A percentile compares a stretch with the other conserved stretches of the same genome.
These are phyloP conservation scores for Coniferiporia sulphurascens DNA, from an alignment of 1,284 basidiomycete genomes.

Conservation along the genomic window DNA sequence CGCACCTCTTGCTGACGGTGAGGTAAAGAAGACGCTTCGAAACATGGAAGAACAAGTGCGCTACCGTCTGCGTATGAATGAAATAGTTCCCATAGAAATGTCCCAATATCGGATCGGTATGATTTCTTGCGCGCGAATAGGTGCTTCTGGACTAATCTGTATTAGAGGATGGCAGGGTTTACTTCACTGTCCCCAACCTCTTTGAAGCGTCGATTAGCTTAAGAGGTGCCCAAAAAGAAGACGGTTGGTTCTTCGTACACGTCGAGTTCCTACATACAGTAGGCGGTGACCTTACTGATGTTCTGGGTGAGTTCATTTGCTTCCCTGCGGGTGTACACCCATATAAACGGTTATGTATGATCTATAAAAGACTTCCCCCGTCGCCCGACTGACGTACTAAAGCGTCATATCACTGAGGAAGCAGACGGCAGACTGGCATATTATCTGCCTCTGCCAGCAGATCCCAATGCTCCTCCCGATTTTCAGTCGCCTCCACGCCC, in stretches of 20 bases:
- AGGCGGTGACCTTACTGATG: constrained; percentile 64
- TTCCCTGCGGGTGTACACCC: neutral
- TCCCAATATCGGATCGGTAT: constrained; percentile 63
- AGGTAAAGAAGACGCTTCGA: constrained; percentile 59
- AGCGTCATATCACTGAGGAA: constrained; percentile 66
- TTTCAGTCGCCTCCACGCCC: constrained; percentile 44
- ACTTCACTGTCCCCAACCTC: constrained; percentile 68
- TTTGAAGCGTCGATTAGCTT: constrained; percentile 76
- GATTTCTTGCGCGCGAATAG: constrained; percentile 20
- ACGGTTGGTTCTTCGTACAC: constrained; percentile 80
- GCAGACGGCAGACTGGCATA: constrained; percentile 60
- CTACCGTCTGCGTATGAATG: constrained; percentile 68
- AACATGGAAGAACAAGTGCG: constrained; percentile 76
- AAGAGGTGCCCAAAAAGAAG: constrained; percentile 56
- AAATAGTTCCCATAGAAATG: constrained; percentile 76
- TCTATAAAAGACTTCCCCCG: constrained; percentile 58
- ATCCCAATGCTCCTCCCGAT: constrained; percentile 37
- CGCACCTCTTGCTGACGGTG: constrained; percentile 61
- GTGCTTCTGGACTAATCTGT: constrained; percentile 17
- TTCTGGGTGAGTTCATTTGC: constrained; percentile 46
- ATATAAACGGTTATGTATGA: neutral
- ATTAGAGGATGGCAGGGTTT: constrained; percentile 69
- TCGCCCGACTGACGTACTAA: constrained; percentile 56
- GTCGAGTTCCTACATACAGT: constrained; percentile 75
- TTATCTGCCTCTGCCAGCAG: constrained; percentile 48